Evolutionary conservation across 2,329 filamentous ascomycete species (phyloP), one percentile per base, ranked within the genome.

Genomic region (Colletotrichum cordylinicola): DNA sequence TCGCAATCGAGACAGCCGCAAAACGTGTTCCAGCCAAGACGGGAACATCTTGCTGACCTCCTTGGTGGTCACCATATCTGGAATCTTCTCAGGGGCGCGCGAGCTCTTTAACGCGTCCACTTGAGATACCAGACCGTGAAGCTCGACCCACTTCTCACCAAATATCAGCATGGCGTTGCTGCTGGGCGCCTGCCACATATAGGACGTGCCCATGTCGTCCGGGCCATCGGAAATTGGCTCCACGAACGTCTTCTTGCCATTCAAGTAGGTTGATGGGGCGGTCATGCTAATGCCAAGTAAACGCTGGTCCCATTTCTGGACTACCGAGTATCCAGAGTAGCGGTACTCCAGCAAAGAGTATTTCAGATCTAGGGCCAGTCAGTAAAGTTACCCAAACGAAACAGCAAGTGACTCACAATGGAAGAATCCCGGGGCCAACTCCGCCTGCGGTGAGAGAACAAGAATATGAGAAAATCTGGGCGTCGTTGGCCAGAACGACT

Each of bases 171-270:
- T 91, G 1, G 96, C 96, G 78, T 97, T 94, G 81, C 93, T 95
- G 78, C 93, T 94, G 7, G 96, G 96, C 3, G 93, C 92, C 84
- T 98, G 94, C 93, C 96, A 98, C 10, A 98, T 87, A 80, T 98
- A 98, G 0, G 94, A 88, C 0, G 90, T 89, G 66, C 7, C 83
- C 33, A 67, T 72, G 21, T 81, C 77, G 31, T 77, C 81, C 76
- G 89, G 79, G 79, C 86, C 72, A n/a, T 70, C 56, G 37, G 16
- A 61, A 67, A 31, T 31, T 79, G 4, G 93, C 89, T 27, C 85
- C 0, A 79, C 81, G 72, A 97, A 91, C 2, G 86, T 81, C 1
- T 86, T 85, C 8, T 88, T 89, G 58, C 92, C 93, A 78, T 94
- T 91, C 5, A 96, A 84, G 69, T 91, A 86, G 24, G 88, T 86